phyloP scores from a whole-genome alignment of 331 rosid species.

The Arachis monticola region DNA sequence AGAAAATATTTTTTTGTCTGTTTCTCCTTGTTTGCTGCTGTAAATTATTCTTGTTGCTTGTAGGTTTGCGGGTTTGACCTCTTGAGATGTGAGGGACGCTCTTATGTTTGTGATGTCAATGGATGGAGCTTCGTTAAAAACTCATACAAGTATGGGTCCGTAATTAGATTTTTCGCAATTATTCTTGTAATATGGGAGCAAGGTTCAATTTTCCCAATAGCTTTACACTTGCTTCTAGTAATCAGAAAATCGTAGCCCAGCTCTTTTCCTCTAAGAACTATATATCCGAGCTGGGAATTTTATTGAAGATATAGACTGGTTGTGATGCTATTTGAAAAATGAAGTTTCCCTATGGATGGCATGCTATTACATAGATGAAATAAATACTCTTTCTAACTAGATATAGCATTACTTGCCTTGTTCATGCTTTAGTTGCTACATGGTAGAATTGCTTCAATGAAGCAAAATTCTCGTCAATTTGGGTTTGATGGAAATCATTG shows the following conservation, averaged over 20 bases:
- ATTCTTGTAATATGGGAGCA: slow-evolving; percentile 8
- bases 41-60: slow-evolving; percentile 38
- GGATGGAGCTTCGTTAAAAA: slow-evolving; percentile 99
- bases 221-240: slow-evolving; percentile 12
- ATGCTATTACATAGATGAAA: not conserved
- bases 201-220: slow-evolving; percentile 19
- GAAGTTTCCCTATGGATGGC: not conserved
- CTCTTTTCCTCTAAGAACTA: slow-evolving; percentile 18
- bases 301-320: slow-evolving; percentile 17
- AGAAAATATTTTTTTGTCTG: slow-evolving; percentile 18
- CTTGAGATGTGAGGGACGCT: slow-evolving; percentile 93
- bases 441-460: slow-evolving; percentile 5
- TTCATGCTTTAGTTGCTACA: not conserved
- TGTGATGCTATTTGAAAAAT: slow-evolving; percentile 9
- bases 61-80: slow-evolving; percentile 99
- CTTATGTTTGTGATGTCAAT: slow-evolving; percentile 96
- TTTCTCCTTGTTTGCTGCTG: slow-evolving; percentile 32
- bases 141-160: slow-evolving; percentile 86
- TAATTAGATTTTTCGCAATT: slow-evolving; percentile 24
- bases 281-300: slow-evolving; percentile 11
- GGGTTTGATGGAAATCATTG: not conserved
- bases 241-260: slow-evolving; percentile 1
- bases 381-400: not conserved
- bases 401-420: not conserved
- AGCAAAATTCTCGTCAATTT: slow-evolving; percentile 1